Evolutionary conservation across 2,329 filamentous ascomycete genomes (phyloP).

Genomic region (Dryadomyces quercivorus): DNA sequence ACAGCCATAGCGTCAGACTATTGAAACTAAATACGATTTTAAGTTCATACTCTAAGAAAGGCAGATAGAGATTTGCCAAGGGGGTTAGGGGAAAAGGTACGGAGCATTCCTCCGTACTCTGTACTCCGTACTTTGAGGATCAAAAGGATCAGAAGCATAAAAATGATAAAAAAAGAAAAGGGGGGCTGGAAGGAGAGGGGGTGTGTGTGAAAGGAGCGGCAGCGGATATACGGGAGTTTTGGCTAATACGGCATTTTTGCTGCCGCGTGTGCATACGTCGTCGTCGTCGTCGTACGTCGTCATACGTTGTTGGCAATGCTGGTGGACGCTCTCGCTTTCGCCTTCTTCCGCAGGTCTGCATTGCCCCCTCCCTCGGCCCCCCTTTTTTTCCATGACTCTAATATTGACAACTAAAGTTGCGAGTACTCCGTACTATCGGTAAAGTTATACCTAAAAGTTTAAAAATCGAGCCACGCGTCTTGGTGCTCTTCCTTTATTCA

Average conservation of each 20-base stretch:
- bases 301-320: background rate
- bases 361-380: background rate
- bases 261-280: background rate
- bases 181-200: no score
- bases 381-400: background rate
- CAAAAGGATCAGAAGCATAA: no score
- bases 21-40: no score
- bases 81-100: no score
- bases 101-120: no score
- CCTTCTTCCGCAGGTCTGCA: background rate
- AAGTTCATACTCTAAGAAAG: no score
- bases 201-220: background rate
- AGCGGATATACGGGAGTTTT: background rate
- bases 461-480: background rate
- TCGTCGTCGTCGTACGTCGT: background rate
- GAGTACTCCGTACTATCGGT: background rate
- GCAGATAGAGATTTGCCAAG: no score
- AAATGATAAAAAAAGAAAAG: no score
- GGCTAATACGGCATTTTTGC: background rate
- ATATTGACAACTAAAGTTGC: background rate
- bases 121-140: no score
- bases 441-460: background rate
- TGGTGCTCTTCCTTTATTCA: background rate
- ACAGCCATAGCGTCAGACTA: background rate
- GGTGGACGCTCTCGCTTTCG: background rate